Evolutionary conservation across 2,329 filamentous ascomycete species (phyloP).

Genomic region (Volutella citrinella): DNA sequence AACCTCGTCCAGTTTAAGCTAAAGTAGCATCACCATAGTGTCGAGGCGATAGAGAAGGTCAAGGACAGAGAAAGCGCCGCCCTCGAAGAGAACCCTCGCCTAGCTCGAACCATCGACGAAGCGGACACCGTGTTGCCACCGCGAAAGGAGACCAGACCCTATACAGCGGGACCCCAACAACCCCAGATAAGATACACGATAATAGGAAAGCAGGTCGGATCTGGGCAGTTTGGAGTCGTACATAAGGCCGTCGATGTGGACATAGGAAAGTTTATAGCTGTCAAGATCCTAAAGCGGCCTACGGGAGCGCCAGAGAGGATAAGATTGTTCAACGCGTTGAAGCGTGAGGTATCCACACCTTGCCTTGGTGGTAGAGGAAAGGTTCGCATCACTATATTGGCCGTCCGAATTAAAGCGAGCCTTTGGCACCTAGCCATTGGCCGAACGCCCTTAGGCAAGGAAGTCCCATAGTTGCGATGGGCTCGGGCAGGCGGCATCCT

Average conservation of each 20-base stretch:
- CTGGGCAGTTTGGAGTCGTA: neutral
- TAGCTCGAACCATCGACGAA: constrained; percentile 1
- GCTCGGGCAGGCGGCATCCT: no score
- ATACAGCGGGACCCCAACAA: neutral
- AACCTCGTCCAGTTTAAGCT: neutral
- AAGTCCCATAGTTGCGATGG: no score
- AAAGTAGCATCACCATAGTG: neutral
- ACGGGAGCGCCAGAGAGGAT: neutral
- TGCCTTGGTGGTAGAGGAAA: no score
- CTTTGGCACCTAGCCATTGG: no score
- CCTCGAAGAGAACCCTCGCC: neutral
- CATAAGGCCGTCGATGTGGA: neutral
- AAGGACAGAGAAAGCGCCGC: neutral
- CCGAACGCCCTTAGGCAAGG: no score
- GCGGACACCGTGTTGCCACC: neutral
- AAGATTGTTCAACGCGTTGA: neutral
- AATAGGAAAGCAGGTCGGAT: neutral
- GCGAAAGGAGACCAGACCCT: neutral
- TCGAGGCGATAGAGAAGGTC: neutral
- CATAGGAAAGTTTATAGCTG: neutral
- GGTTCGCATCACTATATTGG: no score
- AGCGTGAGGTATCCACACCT: no score
- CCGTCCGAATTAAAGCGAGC: no score
- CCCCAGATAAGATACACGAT: neutral
- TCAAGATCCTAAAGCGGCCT: neutral